phyloP scores from a whole-genome alignment of 345 rosid genomes.

The Atalantia buxifolia region DNA sequence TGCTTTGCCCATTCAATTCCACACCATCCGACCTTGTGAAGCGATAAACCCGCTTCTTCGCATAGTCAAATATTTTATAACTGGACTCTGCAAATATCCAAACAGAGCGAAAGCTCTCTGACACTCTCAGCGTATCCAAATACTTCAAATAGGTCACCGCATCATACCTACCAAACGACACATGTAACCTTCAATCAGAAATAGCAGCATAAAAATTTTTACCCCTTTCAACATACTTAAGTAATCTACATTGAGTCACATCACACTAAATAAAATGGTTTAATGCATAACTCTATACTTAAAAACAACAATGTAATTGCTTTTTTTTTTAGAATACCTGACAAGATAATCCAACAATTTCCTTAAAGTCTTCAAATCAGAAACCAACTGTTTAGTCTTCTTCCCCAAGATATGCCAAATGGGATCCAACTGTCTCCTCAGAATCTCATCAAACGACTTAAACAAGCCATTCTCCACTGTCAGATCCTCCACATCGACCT shows the following conservation, averaged over 20 bases:
- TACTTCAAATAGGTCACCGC: conserved; percentile 96
- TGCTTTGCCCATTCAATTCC: conserved; percentile 40
- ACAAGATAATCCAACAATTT: conserved; percentile 96
- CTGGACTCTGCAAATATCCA: conserved; percentile 99
- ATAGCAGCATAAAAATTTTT: neutral
- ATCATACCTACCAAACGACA: conserved; percentile 64
- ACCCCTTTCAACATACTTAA: neutral
- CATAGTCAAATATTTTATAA: conserved; percentile 93
- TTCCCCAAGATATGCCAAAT: conserved; percentile 96
- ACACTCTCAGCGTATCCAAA: conserved; percentile 89
- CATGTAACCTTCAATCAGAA: neutral
- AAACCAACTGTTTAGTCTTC: conserved; percentile 93
- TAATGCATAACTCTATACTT: no score
- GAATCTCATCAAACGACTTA: conserved; percentile 97
- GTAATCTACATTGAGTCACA: neutral
- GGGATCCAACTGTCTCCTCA: conserved; percentile 93
- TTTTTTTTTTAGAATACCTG: conserved; percentile 45
- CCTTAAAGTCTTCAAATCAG: conserved; percentile 95
- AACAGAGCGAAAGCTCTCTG: conserved; percentile 96
- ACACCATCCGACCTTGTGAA: conserved; percentile 48
- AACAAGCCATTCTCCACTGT: conserved; percentile 95
- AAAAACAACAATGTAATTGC: neutral
- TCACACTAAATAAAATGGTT: neutral
- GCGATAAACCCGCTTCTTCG: conserved; percentile 88
- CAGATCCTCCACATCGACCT: conserved; percentile 94